Evolutionary conservation across 805 yeast genomes (phyloP).

Genomic region (Saccharomyces mikatae): DNA sequence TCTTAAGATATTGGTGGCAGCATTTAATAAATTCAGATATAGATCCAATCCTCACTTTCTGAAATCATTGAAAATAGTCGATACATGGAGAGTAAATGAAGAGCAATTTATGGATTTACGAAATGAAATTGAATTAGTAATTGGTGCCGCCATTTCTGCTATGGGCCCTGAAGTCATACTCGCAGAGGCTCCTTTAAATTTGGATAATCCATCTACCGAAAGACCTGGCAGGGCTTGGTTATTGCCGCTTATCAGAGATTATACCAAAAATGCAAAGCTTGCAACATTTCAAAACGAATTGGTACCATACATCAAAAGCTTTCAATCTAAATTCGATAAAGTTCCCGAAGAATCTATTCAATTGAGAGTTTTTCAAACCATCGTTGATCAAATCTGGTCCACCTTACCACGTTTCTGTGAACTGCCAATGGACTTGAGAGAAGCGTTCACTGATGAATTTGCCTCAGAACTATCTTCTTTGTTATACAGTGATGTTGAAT

Average conservation of each 20-base stretch:
- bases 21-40: slow-evolving; percentile 54
- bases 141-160: slow-evolving; percentile 68
- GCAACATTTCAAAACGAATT: slow-evolving; percentile 54
- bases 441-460: slow-evolving; percentile 63
- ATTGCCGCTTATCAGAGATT: slow-evolving; percentile 82
- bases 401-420: slow-evolving; percentile 83
- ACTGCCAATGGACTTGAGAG: slow-evolving; percentile 64
- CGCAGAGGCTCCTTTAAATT: slow-evolving; percentile 67
- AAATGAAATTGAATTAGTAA: slow-evolving; percentile 69
- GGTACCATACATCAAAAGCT: slow-evolving; percentile 55
- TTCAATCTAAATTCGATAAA: slow-evolving; percentile 39
- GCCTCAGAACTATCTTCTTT: slow-evolving; percentile 69
- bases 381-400: slow-evolving; percentile 88
- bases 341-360: slow-evolving; percentile 54
- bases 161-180: slow-evolving; percentile 85
- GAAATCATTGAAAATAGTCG: slow-evolving; percentile 60
- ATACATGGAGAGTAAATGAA: slow-evolving; percentile 80
- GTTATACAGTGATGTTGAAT: slow-evolving; percentile 64
- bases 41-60: slow-evolving; percentile 67
- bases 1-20: slow-evolving; percentile 55
- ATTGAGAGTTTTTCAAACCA: slow-evolving; percentile 70
- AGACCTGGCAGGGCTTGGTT: slow-evolving; percentile 92
- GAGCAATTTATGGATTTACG: slow-evolving; percentile 48
- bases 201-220: slow-evolving; percentile 43
- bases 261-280: slow-evolving; percentile 63